These are phyloP conservation scores for Scedosporium boydii DNA, from an alignment of 2,329 filamentous ascomycete species.

Conservation along the genomic window DNA sequence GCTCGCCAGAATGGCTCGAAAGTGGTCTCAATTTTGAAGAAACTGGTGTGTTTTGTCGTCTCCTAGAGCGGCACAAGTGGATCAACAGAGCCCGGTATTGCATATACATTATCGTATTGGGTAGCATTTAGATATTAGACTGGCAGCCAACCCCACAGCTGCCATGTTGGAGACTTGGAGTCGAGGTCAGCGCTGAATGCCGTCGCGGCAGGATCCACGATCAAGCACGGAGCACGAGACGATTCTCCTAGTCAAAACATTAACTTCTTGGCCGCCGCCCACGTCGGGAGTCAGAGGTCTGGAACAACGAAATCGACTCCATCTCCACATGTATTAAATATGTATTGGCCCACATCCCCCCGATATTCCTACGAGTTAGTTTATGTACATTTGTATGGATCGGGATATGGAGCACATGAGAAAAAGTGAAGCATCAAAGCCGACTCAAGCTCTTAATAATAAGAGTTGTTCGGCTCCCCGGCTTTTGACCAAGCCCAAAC, in stretches of 20 bases:
- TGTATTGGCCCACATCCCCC: background rate
- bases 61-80: background rate
- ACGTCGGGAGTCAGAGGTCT: no score
- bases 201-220: background rate
- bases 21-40: constrained; percentile 1
- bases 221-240: no score
- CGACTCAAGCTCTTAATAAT: background rate
- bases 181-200: background rate
- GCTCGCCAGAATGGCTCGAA: background rate
- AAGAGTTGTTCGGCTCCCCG: background rate
- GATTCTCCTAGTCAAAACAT: no score
- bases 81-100: background rate
- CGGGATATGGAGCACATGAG: background rate
- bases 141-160: background rate
- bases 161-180: background rate
- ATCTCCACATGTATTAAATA: no score
- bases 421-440: background rate
- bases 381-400: background rate
- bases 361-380: no score
- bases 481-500: background rate
- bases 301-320: no score
- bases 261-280: no score
- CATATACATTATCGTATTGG: background rate
- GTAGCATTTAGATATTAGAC: background rate
- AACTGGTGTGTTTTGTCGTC: constrained; percentile 3